Evolutionary conservation across 495 filamentous ascomycete species (phyloP), one percentile per base, ranked within the genome.

Genomic region (Neurospora tetrasperma): DNA sequence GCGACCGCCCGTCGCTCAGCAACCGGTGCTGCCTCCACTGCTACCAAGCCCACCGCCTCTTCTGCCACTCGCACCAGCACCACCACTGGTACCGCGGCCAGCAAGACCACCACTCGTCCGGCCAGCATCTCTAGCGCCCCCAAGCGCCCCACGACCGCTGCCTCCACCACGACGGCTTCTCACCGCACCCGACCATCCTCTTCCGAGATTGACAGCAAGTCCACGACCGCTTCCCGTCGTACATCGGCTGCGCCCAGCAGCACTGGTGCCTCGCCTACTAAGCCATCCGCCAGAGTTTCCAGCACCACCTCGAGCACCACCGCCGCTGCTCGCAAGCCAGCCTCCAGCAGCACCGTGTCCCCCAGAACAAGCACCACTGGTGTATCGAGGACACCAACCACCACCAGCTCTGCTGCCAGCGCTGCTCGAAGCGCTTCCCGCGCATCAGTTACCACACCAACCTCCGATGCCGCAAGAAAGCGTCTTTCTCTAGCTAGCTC

Each of bases 191-290:
- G 82, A 18, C 80, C 84, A 4, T 86, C 84, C 35, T 75, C 83
- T 18, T 83, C 84, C 35, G 85, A 86, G 69, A 84, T 86, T 69
- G 85, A 86, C 71, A 84, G 82, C 77, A 85, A 82, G 78, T 80
- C 78, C n/a, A 76, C 81, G 59, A 73, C 83, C 11, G 76, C 83
- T 14, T 82, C 83, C 71, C 83, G 84, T 54, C 80, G 82, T 44
- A 84, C 83, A 11, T 78, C 76, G 7, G 79, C 77, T 0, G 76
- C 78, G 42, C 72, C 79, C 44, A 78, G 76, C 48, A 71, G 76
- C 31, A 74, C 78, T 20, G 77, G 80, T 27, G 71, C 46, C 39
- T 84, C 84, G 70, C 85, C 86, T 3, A 75, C 78, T 69, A 86
- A 84, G 73, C 42, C 80, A 72, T 75, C 80, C 74, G 72, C 78